Conservation (phyloP, 179 eudicot species). For the Spergularia azorica region DNA sequence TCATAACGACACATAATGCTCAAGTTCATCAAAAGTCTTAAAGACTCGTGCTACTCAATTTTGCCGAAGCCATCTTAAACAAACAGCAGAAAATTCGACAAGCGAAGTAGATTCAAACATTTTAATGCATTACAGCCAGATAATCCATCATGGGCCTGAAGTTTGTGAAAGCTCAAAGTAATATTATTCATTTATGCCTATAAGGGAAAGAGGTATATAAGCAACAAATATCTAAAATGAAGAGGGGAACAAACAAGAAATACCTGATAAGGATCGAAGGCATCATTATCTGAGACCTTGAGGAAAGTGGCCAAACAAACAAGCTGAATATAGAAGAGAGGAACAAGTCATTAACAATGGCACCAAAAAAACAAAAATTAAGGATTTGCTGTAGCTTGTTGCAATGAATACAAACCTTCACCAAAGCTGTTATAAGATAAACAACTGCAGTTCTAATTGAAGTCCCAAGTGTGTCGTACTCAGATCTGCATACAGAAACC, state of each 20-base stretch:
- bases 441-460: conserved; percentile 86
- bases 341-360: conserved; percentile 2
- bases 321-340: conserved; percentile 51
- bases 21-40: neutral
- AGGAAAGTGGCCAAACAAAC: conserved; percentile 96
- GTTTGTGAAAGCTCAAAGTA: neutral
- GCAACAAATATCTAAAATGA: neutral
- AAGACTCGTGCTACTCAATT: neutral
- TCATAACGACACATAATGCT: too few species aligned
- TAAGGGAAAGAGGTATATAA: neutral
- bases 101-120: neutral
- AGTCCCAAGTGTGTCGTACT: conserved; percentile 94
- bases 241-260: neutral
- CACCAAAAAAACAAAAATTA: neutral
- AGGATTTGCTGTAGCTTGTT: neutral
- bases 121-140: neutral
- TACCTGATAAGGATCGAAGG: conserved; percentile 99
- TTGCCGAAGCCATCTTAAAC: neutral
- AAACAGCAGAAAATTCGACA: neutral
- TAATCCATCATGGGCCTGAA: neutral
- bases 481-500: conserved; percentile 58
- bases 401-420: conserved; percentile 60
- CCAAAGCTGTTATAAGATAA: conserved; percentile 80
- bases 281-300: conserved; percentile 81
- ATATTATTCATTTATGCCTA: neutral